phyloP scores from a whole-genome alignment of 495 filamentous ascomycete genomes.

The Talaromyces proteolyticus region DNA sequence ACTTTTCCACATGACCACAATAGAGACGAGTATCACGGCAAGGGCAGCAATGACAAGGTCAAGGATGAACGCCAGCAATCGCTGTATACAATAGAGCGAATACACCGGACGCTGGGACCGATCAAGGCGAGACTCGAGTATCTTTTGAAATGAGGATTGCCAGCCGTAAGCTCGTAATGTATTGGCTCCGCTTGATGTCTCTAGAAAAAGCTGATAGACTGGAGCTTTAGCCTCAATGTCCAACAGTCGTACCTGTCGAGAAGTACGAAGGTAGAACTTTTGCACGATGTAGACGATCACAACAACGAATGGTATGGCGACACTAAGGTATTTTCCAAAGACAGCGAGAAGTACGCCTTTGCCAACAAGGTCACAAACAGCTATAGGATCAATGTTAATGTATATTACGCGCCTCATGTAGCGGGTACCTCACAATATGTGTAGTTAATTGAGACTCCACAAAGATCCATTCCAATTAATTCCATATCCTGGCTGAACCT shows the following conservation, averaged over 20 bases:
- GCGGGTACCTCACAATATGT: neutral
- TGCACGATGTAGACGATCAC: conserved; percentile 40
- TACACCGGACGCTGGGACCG: conserved; percentile 53
- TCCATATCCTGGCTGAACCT: conserved; percentile 41
- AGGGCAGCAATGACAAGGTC: conserved; percentile 52
- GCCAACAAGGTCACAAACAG: conserved; percentile 15
- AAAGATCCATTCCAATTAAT: conserved; percentile 28
- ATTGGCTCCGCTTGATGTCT: conserved; percentile 39
- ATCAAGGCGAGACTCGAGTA: conserved; percentile 48
- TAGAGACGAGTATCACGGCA: conserved; percentile 41
- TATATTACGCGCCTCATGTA: conserved; percentile 11
- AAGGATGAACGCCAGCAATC: conserved; percentile 59
- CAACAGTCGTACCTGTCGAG: conserved; percentile 54
- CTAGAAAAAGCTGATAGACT: conserved; percentile 53
- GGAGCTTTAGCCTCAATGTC: conserved; percentile 59
- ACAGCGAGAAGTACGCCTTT: conserved; percentile 20
- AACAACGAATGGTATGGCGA: conserved; percentile 14
- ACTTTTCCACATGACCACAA: conserved; percentile 36
- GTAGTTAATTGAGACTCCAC: no score
- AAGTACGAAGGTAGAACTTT: conserved; percentile 56
- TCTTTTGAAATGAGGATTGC: conserved; percentile 35
- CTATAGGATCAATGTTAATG: no score
- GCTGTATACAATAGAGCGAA: conserved; percentile 47
- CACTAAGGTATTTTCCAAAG: conserved; percentile 20
- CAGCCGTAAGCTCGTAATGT: conserved; percentile 56